These are phyloP conservation scores for Kodamaea plutei DNA, from an alignment of 1,139 yeast genomes.

Conservation along the genomic window DNA sequence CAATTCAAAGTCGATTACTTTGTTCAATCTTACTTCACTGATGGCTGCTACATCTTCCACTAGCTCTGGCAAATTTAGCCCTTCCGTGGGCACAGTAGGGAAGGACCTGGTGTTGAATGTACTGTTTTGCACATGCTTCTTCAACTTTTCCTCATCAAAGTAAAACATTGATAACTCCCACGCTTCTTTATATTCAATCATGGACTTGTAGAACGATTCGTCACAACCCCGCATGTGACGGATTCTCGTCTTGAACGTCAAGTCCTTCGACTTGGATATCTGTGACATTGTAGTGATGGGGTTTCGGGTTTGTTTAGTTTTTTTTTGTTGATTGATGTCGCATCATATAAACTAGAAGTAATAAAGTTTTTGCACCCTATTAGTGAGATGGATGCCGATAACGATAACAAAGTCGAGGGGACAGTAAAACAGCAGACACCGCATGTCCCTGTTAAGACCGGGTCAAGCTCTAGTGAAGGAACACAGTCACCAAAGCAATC, in stretches of 20 bases:
- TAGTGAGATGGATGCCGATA: too few species aligned
- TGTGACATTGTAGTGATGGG: constrained; percentile 1
- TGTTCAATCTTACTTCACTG: neutral
- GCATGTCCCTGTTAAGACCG: too few species aligned
- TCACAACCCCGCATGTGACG: constrained; percentile 34
- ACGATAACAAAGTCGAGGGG: too few species aligned
- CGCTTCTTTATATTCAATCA: constrained; percentile 24
- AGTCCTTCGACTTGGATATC: constrained; percentile 15
- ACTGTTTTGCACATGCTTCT: constrained; percentile 7
- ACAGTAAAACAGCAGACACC: too few species aligned
- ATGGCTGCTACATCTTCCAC: neutral
- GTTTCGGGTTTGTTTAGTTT: neutral
- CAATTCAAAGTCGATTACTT: constrained; percentile 3
- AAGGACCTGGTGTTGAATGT: constrained; percentile 7
- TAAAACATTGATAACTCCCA: constrained; percentile 36
- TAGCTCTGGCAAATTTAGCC: constrained; percentile 6
- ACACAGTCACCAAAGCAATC: too few species aligned
- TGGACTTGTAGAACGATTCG: constrained; percentile 22
- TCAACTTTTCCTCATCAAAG: constrained; percentile 22
- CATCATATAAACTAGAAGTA: too few species aligned
- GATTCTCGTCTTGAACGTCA: constrained; percentile 34
- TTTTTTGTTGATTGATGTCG: too few species aligned
- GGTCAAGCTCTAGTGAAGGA: constrained; percentile 1
- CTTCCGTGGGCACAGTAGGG: constrained; percentile 3
- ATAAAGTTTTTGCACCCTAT: too few species aligned